These are phyloP conservation scores for Crithidia mellificae DNA, from an alignment of 208 protist species.

Conservation along the genomic window DNA sequence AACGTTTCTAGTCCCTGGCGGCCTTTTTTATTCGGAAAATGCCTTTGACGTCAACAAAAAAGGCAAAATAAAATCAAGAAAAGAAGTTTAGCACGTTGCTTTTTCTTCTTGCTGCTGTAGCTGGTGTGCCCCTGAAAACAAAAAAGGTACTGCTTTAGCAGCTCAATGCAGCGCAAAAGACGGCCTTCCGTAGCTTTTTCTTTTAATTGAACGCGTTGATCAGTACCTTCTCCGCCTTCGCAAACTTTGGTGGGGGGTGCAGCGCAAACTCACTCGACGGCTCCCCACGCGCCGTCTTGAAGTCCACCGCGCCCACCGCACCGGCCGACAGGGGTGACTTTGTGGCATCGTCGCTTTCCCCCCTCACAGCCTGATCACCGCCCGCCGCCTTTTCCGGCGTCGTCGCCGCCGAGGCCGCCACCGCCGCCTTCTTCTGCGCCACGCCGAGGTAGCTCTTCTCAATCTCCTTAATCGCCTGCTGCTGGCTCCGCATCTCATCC, in stretches of 20 bases:
- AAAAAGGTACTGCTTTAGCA: too few species aligned
- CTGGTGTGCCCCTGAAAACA: too few species aligned
- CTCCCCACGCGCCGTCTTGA: slow-evolving; percentile 3
- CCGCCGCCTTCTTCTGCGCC: slow-evolving; percentile 9
- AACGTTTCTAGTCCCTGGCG: too few species aligned
- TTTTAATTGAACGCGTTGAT: slow-evolving; percentile 1
- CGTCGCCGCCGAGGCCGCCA: too few species aligned
- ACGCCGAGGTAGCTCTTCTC: slow-evolving; percentile 29
- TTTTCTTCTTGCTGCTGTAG: too few species aligned
- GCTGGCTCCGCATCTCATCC: slow-evolving; percentile 30
- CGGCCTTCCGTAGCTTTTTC: too few species aligned
- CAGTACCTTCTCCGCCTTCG: slow-evolving; percentile 11
- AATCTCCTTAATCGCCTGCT: slow-evolving; percentile 35
- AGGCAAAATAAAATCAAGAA: too few species aligned
- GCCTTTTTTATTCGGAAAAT: too few species aligned
- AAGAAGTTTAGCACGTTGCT: too few species aligned
- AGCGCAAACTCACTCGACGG: background rate
- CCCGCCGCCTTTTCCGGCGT: slow-evolving; percentile 29
- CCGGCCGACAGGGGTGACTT: slow-evolving; percentile 1
- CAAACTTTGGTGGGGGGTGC: slow-evolving; percentile 5
- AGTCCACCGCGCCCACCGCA: slow-evolving; percentile 6
- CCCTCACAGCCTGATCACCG: background rate
- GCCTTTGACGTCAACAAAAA: too few species aligned
- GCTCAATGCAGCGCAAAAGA: too few species aligned
- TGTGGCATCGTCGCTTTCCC: slow-evolving; percentile 1